Evolutionary conservation across 305 asterid species (phyloP), one percentile per base, ranked within the genome.

Genomic region (Fraxinus platypoda): DNA sequence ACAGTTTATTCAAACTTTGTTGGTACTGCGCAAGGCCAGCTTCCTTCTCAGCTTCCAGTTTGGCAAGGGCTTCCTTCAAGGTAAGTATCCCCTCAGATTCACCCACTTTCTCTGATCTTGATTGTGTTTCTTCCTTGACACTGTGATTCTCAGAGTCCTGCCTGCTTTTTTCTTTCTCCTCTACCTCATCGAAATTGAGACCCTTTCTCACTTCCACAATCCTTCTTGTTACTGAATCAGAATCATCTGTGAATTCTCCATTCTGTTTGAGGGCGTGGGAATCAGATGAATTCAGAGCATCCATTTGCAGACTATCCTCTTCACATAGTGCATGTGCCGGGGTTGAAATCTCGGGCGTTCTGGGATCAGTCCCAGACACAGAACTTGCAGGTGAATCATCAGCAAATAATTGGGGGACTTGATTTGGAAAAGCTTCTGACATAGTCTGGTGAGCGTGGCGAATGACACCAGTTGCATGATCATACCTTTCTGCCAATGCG

Each of bases 401-500:
- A 43, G 80, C 81, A 84, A 89, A 88, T 88, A 86, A 85, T 73
- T 80, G 74, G 13, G 90, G 92, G 49, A 84, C 89, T 88, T 95
- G 98, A 82, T 90, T 91, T 0, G 98, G 98, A 82, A 92, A 93
- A 82, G 95, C 97, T 87, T 95, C 98, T 2, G 97, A 52, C 98
- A 97, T 95, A 17, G 97, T 94, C 68, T 81, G 86, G 84, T 97
- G 98, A 78, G 99, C 98, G 3, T 97, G 99, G 21, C 96, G 93
- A 83, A 97, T 93, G 54, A 95, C 98, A 13, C 98, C 98, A 12
- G 99, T 97, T 70, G 99, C 99, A 49, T 97, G 97, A 84, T 97
- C 98, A 80, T 97, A 97, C 85, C 99, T 90, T 84, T 95, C 98
- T n/a, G 99, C 98, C 87, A 97, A 87, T 64, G 98, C 97, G 57